Percentiles rank a stretch among this genome's conserved stretches.
Conservation (phyloP, 805 yeast genomes). For the Teunomyces kruisii region DNA sequence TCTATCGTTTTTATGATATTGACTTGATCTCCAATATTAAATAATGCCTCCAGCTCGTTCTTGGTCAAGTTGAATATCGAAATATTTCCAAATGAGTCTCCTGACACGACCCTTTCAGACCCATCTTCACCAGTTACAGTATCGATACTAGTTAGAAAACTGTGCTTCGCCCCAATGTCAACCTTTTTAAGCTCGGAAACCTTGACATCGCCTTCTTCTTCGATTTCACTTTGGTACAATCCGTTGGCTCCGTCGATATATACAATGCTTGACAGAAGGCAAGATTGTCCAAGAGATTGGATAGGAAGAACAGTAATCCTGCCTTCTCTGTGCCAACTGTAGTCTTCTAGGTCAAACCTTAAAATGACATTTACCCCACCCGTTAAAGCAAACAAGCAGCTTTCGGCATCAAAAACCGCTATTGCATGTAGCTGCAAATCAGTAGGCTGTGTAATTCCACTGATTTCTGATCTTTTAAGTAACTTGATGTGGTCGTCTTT, state of each 20-base stretch:
- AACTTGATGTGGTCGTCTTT: neutral
- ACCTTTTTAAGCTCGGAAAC: neutral
- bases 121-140: neutral
- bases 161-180: neutral
- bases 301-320: neutral
- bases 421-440: conserved; percentile 13
- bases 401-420: conserved; percentile 10
- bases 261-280: neutral
- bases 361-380: conserved; percentile 17
- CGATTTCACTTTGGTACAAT: neutral
- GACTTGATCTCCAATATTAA: conserved; percentile 30
- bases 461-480: neutral
- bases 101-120: conserved; percentile 13
- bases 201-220: neutral
- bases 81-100: conserved; percentile 33
- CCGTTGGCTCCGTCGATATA: conserved; percentile 8
- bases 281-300: neutral
- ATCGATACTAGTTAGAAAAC: conserved; percentile 6
- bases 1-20: conserved; percentile 17
- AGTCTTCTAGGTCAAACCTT: neutral
- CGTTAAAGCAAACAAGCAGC: conserved; percentile 13
- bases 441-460: neutral
- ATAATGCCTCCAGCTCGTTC: conserved; percentile 12
- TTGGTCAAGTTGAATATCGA: conserved; percentile 9
- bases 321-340: neutral